phyloP scores from a whole-genome alignment of 352 stramenopile genomes.

The Phytophthora pluvialis region DNA sequence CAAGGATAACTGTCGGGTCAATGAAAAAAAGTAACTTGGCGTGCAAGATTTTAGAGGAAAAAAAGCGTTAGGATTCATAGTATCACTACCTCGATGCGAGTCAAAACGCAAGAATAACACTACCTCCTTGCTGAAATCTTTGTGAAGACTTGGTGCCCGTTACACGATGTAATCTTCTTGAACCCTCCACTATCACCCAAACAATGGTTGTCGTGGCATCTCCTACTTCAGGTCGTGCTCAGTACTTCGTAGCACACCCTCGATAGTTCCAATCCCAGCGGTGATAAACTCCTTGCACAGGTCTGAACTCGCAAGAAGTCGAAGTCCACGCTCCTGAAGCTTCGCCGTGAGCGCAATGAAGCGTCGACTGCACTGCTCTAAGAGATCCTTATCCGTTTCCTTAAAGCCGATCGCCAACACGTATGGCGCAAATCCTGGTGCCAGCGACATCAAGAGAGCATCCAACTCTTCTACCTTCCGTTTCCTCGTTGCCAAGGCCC shows the following conservation, averaged over 20 bases:
- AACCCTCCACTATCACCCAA: no score
- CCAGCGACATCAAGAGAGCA: slow-evolving; percentile 13
- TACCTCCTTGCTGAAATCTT: no score
- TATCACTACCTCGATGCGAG: no score
- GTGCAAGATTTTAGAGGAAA: no score
- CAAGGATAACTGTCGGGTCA: no score
- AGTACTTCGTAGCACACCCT: not conserved
- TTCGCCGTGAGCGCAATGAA: not conserved
- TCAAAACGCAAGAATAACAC: no score
- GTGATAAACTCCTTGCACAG: not conserved
- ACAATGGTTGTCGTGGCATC: no score
- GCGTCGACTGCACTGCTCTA: not conserved
- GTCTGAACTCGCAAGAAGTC: not conserved
- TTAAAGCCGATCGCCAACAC: not conserved
- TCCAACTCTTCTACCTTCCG: slow-evolving; percentile 8
- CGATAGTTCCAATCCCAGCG: not conserved
- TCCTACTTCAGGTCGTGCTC: not conserved
- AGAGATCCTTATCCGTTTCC: not conserved
- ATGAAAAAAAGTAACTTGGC: no score
- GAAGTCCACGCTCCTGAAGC: not conserved
- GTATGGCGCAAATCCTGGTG: slow-evolving; percentile 17
- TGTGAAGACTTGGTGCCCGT: no score
- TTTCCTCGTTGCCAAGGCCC: not conserved
- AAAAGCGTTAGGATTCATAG: no score
- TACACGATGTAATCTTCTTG: no score